These are phyloP conservation scores for Metschnikowia sp. DNA, from an alignment of 805 yeast species.

Conservation along the genomic window DNA sequence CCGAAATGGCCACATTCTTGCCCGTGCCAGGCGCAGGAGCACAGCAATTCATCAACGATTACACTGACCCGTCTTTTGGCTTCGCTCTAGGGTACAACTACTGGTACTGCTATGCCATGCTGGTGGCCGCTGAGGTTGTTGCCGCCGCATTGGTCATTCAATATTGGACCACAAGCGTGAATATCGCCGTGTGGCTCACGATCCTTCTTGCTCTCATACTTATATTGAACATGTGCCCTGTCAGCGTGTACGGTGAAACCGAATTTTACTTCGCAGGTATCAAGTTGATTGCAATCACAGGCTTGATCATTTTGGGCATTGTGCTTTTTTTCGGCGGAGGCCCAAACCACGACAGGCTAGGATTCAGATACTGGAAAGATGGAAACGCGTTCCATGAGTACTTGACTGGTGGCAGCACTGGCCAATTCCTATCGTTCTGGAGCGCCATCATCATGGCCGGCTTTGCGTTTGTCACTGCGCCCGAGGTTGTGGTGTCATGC, in stretches of 20 bases:
- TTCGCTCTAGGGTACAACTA: constrained; percentile 21
- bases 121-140: constrained; percentile 20
- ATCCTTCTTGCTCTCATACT: constrained; percentile 22
- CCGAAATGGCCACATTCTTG: constrained; percentile 21
- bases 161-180: constrained; percentile 22
- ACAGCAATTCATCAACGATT: constrained; percentile 18
- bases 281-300: constrained; percentile 19
- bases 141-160: constrained; percentile 19
- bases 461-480: constrained; percentile 31
- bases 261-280: constrained; percentile 20
- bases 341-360: constrained; percentile 19
- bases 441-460: constrained; percentile 26
- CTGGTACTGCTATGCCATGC: constrained; percentile 18
- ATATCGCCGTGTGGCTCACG: constrained; percentile 41
- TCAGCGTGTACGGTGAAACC: constrained; percentile 16
- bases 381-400: constrained; percentile 39
- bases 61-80: constrained; percentile 18
- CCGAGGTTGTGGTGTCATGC: constrained; percentile 53
- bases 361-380: constrained; percentile 21
- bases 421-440: constrained; percentile 22
- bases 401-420: constrained; percentile 29
- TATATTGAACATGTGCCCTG: constrained; percentile 16
- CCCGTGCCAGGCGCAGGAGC: constrained; percentile 22
- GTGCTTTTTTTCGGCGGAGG: constrained; percentile 21
- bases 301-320: constrained; percentile 20